These are phyloP conservation scores for Yarrowia sp. DNA, from an alignment of 805 yeast genomes.

Conservation along the genomic window DNA sequence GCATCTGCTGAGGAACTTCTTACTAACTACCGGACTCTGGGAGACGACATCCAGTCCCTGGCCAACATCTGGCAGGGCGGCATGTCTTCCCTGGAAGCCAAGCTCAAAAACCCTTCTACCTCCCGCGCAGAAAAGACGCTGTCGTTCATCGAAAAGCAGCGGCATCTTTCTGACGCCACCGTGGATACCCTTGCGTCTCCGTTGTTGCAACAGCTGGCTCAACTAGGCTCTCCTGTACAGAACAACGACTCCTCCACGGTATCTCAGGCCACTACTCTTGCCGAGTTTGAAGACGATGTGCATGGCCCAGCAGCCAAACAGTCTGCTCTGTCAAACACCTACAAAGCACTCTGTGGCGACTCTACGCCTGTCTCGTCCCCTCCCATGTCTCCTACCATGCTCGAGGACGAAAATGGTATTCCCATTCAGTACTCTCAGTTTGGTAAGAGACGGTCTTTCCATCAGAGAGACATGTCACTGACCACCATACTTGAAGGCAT, in stretches of 20 bases:
- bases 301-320: conserved; percentile 22
- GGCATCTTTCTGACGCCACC: conserved; percentile 37
- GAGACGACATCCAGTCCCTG: conserved; percentile 22
- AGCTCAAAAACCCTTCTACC: conserved; percentile 15
- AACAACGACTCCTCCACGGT: conserved; percentile 35
- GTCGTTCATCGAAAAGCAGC: conserved; percentile 36
- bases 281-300: conserved; percentile 34
- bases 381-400: conserved; percentile 19
- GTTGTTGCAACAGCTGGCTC: conserved; percentile 24
- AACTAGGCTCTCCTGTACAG: conserved; percentile 11
- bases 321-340: conserved; percentile 22
- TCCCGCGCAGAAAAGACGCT: conserved; percentile 36
- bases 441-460: conserved; percentile 28
- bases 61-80: conserved; percentile 38
- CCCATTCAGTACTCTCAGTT: conserved; percentile 27
- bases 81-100: conserved; percentile 24
- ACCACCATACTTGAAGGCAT: conserved; percentile 45
- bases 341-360: conserved; percentile 36
- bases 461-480: conserved; percentile 28
- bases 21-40: conserved; percentile 32
- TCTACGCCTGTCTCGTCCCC: conserved; percentile 6
- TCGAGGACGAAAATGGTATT: conserved; percentile 14
- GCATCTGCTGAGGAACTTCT: conserved; percentile 19
- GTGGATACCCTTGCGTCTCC: conserved; percentile 29
- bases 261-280: conserved; percentile 36